These are phyloP conservation scores for Penicillium robsamsonii DNA, from an alignment of 495 filamentous ascomycete genomes.

Conservation along the genomic window DNA sequence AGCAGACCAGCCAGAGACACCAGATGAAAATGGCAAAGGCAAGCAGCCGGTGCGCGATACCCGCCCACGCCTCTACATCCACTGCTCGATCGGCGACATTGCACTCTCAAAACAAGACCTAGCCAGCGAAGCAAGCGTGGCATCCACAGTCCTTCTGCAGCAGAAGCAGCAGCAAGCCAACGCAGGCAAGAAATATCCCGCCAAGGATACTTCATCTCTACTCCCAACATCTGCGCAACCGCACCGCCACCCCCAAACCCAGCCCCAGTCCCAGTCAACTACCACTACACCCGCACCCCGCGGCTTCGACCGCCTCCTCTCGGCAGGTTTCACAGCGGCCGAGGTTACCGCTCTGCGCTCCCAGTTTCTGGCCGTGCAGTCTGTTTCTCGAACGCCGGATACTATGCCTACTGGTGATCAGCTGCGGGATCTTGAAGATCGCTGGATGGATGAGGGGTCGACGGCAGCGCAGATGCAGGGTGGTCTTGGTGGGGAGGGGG, in stretches of 20 bases:
- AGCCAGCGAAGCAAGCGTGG: slow-evolving; percentile 58
- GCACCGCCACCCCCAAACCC: neutral
- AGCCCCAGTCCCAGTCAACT: slow-evolving; percentile 19
- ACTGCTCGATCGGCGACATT: slow-evolving; percentile 78
- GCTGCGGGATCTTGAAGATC: slow-evolving; percentile 71
- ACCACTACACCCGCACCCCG: slow-evolving; percentile 63
- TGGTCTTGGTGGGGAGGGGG: slow-evolving; percentile 32
- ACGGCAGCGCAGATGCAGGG: slow-evolving; percentile 40
- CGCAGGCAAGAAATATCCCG: neutral
- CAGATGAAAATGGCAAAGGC: slow-evolving; percentile 51
- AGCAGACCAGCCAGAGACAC: slow-evolving; percentile 25
- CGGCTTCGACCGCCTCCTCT: slow-evolving; percentile 85
- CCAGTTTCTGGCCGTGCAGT: slow-evolving; percentile 80
- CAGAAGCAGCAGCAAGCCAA: slow-evolving; percentile 16
- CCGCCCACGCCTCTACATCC: slow-evolving; percentile 66
- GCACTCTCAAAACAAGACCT: slow-evolving; percentile 65
- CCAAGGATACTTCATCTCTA: slow-evolving; percentile 7
- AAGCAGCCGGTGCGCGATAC: slow-evolving; percentile 51
- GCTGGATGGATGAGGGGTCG: slow-evolving; percentile 82
- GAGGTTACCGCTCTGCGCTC: slow-evolving; percentile 80
- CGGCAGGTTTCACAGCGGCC: slow-evolving; percentile 71
- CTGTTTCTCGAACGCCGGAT: slow-evolving; percentile 75
- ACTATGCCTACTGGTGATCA: slow-evolving; percentile 69
- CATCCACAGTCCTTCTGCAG: slow-evolving; percentile 35
- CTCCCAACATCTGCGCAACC: neutral